Percentiles rank a stretch among this genome's conserved stretches.
phyloP scores from a whole-genome alignment of 176 grass and related monocot genomes.

The Pharus latifolius region DNA sequence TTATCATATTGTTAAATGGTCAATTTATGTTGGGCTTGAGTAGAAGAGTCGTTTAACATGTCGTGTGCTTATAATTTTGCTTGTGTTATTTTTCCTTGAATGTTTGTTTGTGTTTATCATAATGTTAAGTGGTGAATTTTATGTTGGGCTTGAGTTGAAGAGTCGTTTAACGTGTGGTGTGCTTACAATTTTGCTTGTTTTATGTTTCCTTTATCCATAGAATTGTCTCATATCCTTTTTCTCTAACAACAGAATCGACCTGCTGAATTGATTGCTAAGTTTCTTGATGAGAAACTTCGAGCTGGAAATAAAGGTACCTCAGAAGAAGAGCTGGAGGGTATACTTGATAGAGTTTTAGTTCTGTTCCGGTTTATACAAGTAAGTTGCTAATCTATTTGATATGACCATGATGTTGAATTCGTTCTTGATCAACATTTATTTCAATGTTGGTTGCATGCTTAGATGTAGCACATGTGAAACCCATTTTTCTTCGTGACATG shows the following conservation, averaged over 20 bases:
- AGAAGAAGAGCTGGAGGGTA: conserved; percentile 99
- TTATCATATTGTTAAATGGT: no score
- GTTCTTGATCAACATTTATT: not conserved
- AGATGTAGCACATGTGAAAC: not conserved
- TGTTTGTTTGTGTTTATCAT: not conserved
- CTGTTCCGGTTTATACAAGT: conserved; percentile 98
- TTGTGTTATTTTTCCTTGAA: not conserved
- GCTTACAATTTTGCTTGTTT: not conserved
- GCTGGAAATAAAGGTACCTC: conserved; percentile 99
- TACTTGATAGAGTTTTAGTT: conserved; percentile 95
- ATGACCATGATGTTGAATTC: not conserved
- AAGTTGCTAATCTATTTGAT: conserved; percentile 29
- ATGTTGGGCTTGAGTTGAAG: not conserved
- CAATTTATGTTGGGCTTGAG: not conserved
- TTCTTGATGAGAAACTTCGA: conserved; percentile 97
- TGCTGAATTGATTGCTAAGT: conserved; percentile 98
- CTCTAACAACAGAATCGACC: conserved; percentile 77
- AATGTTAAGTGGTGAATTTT: no score
- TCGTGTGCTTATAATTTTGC: not conserved
- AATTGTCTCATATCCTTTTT: not conserved
- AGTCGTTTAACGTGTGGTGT: not conserved
- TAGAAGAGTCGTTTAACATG: not conserved
- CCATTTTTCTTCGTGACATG: not conserved
- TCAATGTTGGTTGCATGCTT: not conserved
- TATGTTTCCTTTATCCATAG: not conserved